Evolutionary conservation across 2,329 filamentous ascomycete genomes (phyloP).

Genomic region (Chrysoporthe austroafricana): DNA sequence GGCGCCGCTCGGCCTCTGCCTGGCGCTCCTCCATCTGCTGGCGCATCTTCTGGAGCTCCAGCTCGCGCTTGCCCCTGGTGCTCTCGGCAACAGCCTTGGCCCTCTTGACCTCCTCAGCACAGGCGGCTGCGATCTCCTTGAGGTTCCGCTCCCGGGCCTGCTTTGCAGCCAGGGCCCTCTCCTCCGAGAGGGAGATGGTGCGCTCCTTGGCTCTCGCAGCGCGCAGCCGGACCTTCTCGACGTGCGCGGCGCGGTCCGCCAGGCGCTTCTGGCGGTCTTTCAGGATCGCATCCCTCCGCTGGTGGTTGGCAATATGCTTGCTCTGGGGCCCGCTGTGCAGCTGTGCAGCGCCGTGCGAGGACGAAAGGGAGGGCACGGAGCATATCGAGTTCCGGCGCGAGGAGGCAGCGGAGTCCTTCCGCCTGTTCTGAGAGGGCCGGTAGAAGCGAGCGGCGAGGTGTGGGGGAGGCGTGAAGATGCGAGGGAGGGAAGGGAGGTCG

Average conservation of each 20-base stretch:
- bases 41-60: slow-evolving; percentile 70
- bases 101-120: slow-evolving; percentile 80
- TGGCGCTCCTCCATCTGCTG: slow-evolving; percentile 79
- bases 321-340: slow-evolving; percentile 66
- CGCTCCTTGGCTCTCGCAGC: slow-evolving; percentile 75
- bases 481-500: slow-evolving; percentile 31
- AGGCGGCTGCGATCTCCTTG: slow-evolving; percentile 78
- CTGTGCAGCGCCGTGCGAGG: slow-evolving; percentile 62
- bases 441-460: slow-evolving; percentile 81
- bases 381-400: slow-evolving; percentile 81
- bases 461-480: slow-evolving; percentile 67
- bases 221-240: slow-evolving; percentile 78
- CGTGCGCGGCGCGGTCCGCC: slow-evolving; percentile 79
- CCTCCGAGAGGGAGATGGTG: slow-evolving; percentile 69
- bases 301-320: slow-evolving; percentile 77
- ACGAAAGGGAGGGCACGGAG: slow-evolving; percentile 69
- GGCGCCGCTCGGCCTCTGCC: slow-evolving; percentile 74
- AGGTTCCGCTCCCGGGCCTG: slow-evolving; percentile 79
- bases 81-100: slow-evolving; percentile 82
- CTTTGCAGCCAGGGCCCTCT: slow-evolving; percentile 76
- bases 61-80: slow-evolving; percentile 79
- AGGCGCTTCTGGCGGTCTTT: slow-evolving; percentile 80
- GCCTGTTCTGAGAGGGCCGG: slow-evolving; percentile 65
- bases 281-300: slow-evolving; percentile 78
- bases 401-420: slow-evolving; percentile 76